Base-by-base conservation (phyloP, 805 yeast genomes). In the Starmerella bombicola region DNA sequence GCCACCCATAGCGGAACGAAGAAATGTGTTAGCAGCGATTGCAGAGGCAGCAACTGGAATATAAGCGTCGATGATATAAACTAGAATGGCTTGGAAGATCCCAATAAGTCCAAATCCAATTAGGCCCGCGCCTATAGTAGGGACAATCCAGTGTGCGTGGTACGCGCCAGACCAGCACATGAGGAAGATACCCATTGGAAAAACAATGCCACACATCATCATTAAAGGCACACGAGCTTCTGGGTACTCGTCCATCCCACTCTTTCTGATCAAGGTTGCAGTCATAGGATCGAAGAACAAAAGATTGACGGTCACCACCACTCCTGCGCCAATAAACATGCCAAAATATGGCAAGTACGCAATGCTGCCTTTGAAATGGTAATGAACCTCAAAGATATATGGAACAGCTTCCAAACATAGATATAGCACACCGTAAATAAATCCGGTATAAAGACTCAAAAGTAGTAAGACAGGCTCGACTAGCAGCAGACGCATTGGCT, bases 121-220 rank as follows among this genome's bases (percentile, higher is more conserved):
- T 17, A 70, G 50, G 9, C 65, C 64, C 15, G 75, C 67, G 5
- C 76, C 79, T 33, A 75, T 60, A 58, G 71, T 65, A 21, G 78
- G 81, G 6, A 67, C 71, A n/a, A 68, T 59, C 76, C 76, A 72
- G 56, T 78, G 94, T 29, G 82, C 73, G 33, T 60, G 60, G 59
- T 76, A 85, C 47, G 74, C 71, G 56, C 94, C 95, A 9, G 88
- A 66, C 95, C 95, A 85, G 42, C 81, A 73, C 58, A 85, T 67
- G 93, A 94, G 80, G 54, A 84, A 68, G 47, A 84, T 64, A 40
- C 95, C 95, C 39, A 74, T 65, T 22, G 93, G 79, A 64, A 85
- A 82, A 6, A 70, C 55, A 40, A 81, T 48, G 20, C 78, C 76
- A 23, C 93, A 86, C 32, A 69, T 60, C 61, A 82, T 71, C 79